Percentiles rank a stretch among this genome's conserved stretches.
phyloP scores from a whole-genome alignment of 1,139 yeast species.

The Candida gigantensis region DNA sequence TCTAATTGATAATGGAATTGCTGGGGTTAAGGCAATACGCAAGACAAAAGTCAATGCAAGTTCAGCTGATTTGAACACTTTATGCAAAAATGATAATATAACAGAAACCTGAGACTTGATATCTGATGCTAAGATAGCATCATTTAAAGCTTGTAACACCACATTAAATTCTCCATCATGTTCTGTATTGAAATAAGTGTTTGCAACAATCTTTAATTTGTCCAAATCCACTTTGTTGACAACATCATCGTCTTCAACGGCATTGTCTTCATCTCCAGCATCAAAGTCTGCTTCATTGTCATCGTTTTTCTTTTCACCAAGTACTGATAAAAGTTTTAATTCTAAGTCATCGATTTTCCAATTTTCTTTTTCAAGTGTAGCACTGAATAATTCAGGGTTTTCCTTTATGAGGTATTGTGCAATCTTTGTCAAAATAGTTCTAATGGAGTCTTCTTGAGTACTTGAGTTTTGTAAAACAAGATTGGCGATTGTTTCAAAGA shows the following conservation, averaged over 20 bases:
- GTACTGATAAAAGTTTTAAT: constrained; percentile 65
- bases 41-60: constrained; percentile 54
- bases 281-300: constrained; percentile 27
- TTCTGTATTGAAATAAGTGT: constrained; percentile 43
- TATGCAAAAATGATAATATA: constrained; percentile 22
- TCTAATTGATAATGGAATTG: constrained; percentile 59
- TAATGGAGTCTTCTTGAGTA: constrained; percentile 21
- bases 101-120: constrained; percentile 17
- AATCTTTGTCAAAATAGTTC: constrained; percentile 37
- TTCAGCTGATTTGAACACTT: constrained; percentile 31
- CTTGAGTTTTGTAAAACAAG: constrained; percentile 22
- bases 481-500: constrained; percentile 26
- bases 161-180: constrained; percentile 37
- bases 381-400: constrained; percentile 42
- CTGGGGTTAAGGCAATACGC: constrained; percentile 57
- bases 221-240: constrained; percentile 25
- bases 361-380: constrained; percentile 35
- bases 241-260: constrained; percentile 20
- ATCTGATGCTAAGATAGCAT: constrained; percentile 11
- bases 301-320: constrained; percentile 28
- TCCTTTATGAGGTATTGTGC: constrained; percentile 46
- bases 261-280: constrained; percentile 21
- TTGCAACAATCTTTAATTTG: constrained; percentile 20
- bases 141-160: constrained; percentile 21
- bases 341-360: constrained; percentile 60